phyloP scores from a whole-genome alignment of 306 rosid genomes.

The Prunus dulcis region DNA sequence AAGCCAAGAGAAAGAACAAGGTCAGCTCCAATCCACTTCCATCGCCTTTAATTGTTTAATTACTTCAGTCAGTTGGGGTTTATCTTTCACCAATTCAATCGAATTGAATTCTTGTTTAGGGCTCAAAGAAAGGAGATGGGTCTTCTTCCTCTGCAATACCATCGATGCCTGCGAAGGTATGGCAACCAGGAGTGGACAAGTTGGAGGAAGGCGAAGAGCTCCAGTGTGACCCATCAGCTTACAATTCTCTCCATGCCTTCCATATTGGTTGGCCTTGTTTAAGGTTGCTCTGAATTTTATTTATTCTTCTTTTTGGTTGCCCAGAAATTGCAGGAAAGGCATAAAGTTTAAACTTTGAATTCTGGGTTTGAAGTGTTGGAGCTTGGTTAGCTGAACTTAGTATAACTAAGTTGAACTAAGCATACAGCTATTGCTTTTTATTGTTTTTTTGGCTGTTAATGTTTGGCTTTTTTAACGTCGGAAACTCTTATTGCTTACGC shows the following conservation, averaged over 20 bases:
- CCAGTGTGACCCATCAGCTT: constrained; percentile 89
- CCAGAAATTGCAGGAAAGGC: not conserved
- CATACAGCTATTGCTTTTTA: not conserved
- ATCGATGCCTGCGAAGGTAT: constrained; percentile 63
- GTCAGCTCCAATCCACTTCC: constrained; percentile 28
- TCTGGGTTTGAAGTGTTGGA: not conserved
- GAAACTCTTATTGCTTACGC: too few species aligned
- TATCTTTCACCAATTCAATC: not conserved
- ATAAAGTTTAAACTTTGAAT: constrained; percentile 1
- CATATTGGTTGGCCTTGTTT: constrained; percentile 91
- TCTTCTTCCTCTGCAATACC: constrained; percentile 63
- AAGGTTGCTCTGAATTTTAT: constrained; percentile 40
- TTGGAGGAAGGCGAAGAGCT: constrained; percentile 98
- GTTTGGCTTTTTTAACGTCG: not conserved
- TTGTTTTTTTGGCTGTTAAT: not conserved
- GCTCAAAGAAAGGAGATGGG: constrained; percentile 52
- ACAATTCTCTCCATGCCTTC: constrained; percentile 87
- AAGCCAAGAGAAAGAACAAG: constrained; percentile 75
- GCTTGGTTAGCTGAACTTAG: not conserved
- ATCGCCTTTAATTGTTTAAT: not conserved
- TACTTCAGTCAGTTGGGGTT: not conserved
- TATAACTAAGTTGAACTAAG: not conserved
- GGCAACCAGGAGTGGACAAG: constrained; percentile 97
- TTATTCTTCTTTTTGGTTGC: not conserved
- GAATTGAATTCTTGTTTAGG: constrained; percentile 24